Percentiles rank a stretch among this genome's conserved stretches.
These are phyloP conservation scores for Colletotrichum filicis DNA, from an alignment of 2,329 filamentous ascomycete species.

Conservation along the genomic window DNA sequence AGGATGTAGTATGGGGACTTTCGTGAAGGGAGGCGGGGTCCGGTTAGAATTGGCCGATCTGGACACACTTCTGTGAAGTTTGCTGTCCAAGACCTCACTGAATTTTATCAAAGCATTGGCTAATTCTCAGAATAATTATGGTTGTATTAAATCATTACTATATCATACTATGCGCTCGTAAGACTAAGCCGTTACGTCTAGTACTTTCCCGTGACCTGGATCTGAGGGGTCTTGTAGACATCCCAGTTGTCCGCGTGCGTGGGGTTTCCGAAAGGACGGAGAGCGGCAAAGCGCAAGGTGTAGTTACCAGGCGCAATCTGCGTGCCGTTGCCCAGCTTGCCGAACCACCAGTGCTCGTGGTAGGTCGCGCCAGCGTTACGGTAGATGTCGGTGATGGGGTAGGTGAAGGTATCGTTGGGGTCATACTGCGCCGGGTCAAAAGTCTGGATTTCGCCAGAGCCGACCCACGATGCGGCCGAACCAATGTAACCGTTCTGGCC, in stretches of 20 bases:
- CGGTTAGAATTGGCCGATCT: background rate
- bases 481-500: slow-evolving; percentile 44
- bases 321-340: slow-evolving; percentile 54
- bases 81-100: no score
- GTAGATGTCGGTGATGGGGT: slow-evolving; percentile 38
- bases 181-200: background rate
- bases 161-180: background rate
- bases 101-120: no score
- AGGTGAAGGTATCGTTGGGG: slow-evolving; percentile 41
- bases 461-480: slow-evolving; percentile 41
- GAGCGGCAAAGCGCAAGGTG: slow-evolving; percentile 52
- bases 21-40: background rate
- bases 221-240: slow-evolving; percentile 46
- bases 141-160: slow-evolving; percentile 16
- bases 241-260: slow-evolving; percentile 55
- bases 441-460: slow-evolving; percentile 26
- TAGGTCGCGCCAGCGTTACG: slow-evolving; percentile 35
- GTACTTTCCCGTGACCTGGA: slow-evolving; percentile 44
- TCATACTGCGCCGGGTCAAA: slow-evolving; percentile 39
- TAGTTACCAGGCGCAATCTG: slow-evolving; percentile 54
- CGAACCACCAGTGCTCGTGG: slow-evolving; percentile 52
- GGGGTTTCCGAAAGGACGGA: slow-evolving; percentile 53
- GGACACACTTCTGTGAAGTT: no score
- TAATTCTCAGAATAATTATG: background rate
- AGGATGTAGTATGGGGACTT: background rate